Percentiles rank a stretch among this genome's conserved stretches.
Conservation (phyloP, 352 stramenopile genomes). For the Hyaloperonospora arabidopsidis region DNA sequence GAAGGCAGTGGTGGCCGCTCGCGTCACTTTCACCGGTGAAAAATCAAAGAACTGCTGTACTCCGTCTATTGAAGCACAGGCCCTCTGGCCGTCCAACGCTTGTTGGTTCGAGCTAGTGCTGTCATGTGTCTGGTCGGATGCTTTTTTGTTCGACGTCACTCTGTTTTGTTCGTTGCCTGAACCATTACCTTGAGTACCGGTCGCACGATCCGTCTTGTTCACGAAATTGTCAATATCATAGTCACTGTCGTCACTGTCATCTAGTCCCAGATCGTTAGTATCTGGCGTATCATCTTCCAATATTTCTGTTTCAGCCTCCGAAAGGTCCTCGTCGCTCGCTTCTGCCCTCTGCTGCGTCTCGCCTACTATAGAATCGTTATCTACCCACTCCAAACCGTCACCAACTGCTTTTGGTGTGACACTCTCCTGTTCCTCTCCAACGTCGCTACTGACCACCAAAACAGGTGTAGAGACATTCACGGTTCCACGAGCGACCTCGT, state of each 20-base stretch:
- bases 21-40: constrained; percentile 23
- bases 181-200: background rate
- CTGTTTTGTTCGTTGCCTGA: constrained; percentile 2
- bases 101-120: constrained; percentile 3
- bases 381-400: background rate
- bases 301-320: constrained; percentile 33
- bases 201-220: background rate
- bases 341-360: constrained; percentile 7
- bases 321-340: constrained; percentile 24
- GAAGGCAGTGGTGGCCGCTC: constrained; percentile 8
- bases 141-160: background rate
- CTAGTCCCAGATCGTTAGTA: constrained; percentile 30
- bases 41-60: constrained; percentile 40
- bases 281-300: constrained; percentile 26
- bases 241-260: constrained; percentile 37
- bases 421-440: constrained; percentile 1
- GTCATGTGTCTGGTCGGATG: background rate
- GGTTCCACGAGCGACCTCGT: constrained; percentile 5
- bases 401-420: background rate
- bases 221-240: constrained; percentile 1
- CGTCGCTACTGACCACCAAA: constrained; percentile 1
- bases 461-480: background rate
- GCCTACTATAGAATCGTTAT: background rate
- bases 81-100: constrained; percentile 4
- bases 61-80: constrained; percentile 10